Evolutionary conservation across 176 grass and related monocot genomes (phyloP).

Genomic region (Puccinellia tenuiflora): DNA sequence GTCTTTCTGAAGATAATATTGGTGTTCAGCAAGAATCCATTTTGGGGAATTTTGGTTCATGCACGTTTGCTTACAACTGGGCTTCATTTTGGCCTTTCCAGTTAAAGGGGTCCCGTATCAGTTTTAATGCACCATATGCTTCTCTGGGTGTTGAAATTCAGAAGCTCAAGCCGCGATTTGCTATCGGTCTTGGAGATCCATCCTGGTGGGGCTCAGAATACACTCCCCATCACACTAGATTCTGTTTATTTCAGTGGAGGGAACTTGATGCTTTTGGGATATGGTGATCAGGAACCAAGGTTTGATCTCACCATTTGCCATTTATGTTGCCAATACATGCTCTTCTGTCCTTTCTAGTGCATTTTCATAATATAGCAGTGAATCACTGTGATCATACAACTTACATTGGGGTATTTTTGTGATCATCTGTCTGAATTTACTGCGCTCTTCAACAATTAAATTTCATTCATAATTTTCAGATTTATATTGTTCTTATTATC

Average conservation of each 20-base stretch:
- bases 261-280: slow-evolving; percentile 88
- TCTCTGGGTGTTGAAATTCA: slow-evolving; percentile 50
- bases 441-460: not conserved
- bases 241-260: slow-evolving; percentile 83
- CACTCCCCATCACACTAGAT: slow-evolving; percentile 74
- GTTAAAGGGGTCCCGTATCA: slow-evolving; percentile 22
- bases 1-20: slow-evolving; percentile 22
- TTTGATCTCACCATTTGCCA: slow-evolving; percentile 23
- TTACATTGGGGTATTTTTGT: not conserved
- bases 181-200: slow-evolving; percentile 54
- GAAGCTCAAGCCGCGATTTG: slow-evolving; percentile 63
- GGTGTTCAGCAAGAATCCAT: slow-evolving; percentile 4
- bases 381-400: not conserved
- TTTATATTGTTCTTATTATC: slow-evolving; percentile 11
- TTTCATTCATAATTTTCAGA: not conserved
- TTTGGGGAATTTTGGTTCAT: slow-evolving; percentile 51
- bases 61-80: slow-evolving; percentile 51
- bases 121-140: slow-evolving; percentile 29
- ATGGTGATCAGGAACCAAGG: slow-evolving; percentile 89
- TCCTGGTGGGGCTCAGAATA: slow-evolving; percentile 41
- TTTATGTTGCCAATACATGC: not conserved
- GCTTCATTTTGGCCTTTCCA: slow-evolving; percentile 51
- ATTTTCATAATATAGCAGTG: not conserved
- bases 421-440: not conserved
- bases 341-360: not conserved